Conservation (phyloP, 2,329 filamentous ascomycete genomes). For the Fusarium scirpi region DNA sequence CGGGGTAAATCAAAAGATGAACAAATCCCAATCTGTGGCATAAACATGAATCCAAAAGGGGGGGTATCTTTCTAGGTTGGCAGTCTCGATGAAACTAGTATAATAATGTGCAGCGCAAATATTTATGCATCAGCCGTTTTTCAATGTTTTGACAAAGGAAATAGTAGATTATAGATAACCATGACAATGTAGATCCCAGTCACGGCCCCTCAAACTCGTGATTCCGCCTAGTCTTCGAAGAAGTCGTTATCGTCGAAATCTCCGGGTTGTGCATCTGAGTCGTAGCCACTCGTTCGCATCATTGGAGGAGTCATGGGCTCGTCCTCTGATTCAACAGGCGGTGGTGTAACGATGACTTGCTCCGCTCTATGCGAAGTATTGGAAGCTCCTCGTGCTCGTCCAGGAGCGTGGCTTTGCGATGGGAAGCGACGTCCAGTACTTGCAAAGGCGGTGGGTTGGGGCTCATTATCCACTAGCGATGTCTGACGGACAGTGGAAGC, state of each 20-base stretch:
- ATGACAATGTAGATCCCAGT: slow-evolving; percentile 17
- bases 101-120: slow-evolving; percentile 45
- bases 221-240: slow-evolving; percentile 59
- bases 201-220: slow-evolving; percentile 1
- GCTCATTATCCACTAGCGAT: slow-evolving; percentile 56
- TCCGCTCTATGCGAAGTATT: slow-evolving; percentile 47
- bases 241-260: slow-evolving; percentile 71
- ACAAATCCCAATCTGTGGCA: slow-evolving; percentile 45
- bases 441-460: slow-evolving; percentile 71
- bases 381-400: slow-evolving; percentile 47
- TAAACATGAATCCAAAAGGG: slow-evolving; percentile 53
- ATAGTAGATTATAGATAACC: slow-evolving; percentile 24
- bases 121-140: slow-evolving; percentile 43
- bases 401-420: slow-evolving; percentile 53
- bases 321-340: slow-evolving; percentile 53
- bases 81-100: slow-evolving; percentile 49
- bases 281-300: slow-evolving; percentile 69
- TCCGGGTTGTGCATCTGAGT: slow-evolving; percentile 69
- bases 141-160: slow-evolving; percentile 48
- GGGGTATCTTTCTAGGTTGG: slow-evolving; percentile 58
- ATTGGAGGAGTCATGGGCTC: slow-evolving; percentile 71
- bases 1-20: slow-evolving; percentile 18
- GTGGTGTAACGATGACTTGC: slow-evolving; percentile 50
- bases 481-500: slow-evolving; percentile 77
- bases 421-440: slow-evolving; percentile 70